phyloP scores from a whole-genome alignment of 495 filamentous ascomycete genomes.

The Articulospora tetracladia region DNA sequence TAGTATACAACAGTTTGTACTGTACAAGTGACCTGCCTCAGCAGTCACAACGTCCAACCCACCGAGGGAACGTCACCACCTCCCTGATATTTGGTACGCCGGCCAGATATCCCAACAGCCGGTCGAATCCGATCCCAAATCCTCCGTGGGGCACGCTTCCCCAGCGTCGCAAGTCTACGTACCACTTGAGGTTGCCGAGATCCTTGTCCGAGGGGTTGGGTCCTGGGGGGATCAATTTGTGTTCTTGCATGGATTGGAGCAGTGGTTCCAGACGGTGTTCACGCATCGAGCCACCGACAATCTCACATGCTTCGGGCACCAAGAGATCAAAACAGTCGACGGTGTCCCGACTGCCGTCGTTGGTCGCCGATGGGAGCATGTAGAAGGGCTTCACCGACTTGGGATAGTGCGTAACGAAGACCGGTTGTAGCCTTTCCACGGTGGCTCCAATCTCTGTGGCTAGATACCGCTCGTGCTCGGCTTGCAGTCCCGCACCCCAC shows the following conservation, averaged over 20 bases:
- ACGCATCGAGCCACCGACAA: conserved; percentile 89
- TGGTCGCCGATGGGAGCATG: conserved; percentile 55
- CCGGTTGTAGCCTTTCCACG: conserved; percentile 40
- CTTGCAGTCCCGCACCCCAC: conserved; percentile 75
- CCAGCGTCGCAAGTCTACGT: conserved; percentile 89
- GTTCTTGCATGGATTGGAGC: conserved; percentile 65
- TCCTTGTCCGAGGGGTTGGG: conserved; percentile 37
- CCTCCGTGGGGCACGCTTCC: conserved; percentile 94
- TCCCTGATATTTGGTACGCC: conserved; percentile 84
- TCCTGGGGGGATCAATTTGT: conserved; percentile 42
- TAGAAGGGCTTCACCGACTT: conserved; percentile 89
- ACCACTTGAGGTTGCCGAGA: conserved; percentile 72
- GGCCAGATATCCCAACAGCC: conserved; percentile 79
- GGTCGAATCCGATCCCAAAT: conserved; percentile 92
- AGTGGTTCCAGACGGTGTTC: conserved; percentile 77
- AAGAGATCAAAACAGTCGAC: conserved; percentile 96
- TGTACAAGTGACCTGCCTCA: conserved; percentile 32
- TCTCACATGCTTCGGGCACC: conserved; percentile 82
- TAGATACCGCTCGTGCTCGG: conserved; percentile 91
- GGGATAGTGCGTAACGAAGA: conserved; percentile 95
- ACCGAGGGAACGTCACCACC: conserved; percentile 83
- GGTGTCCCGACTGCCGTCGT: conserved; percentile 36
- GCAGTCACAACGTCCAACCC: conserved; percentile 88
- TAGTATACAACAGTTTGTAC: neutral
- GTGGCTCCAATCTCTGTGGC: conserved; percentile 65